Evolutionary conservation across 2,329 filamentous ascomycete species (phyloP).

Genomic region (Talaromyces sp.): DNA sequence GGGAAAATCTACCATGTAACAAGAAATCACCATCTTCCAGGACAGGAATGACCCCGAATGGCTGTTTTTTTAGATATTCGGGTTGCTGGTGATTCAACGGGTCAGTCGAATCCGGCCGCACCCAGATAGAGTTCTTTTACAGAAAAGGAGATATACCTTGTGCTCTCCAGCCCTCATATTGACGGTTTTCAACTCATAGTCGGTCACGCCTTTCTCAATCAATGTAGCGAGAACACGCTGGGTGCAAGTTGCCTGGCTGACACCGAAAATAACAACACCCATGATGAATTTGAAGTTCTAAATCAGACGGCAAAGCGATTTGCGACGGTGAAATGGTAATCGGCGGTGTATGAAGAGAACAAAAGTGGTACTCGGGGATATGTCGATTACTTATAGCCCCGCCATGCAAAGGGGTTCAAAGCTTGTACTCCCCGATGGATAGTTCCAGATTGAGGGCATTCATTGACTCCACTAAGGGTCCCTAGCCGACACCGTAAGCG

Average conservation of each 20-base stretch:
- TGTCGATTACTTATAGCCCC: neutral
- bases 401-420: neutral
- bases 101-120: neutral
- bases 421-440: neutral
- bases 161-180: slow-evolving; percentile 28
- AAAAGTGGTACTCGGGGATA: neutral
- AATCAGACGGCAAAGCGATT: neutral
- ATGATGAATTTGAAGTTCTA: slow-evolving; percentile 19
- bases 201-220: slow-evolving; percentile 28
- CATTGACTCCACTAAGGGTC: neutral
- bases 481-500: neutral
- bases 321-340: neutral
- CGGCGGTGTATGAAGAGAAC: neutral
- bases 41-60: slow-evolving; percentile 37
- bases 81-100: neutral
- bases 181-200: slow-evolving; percentile 27
- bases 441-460: neutral
- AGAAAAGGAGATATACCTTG: slow-evolving; percentile 18
- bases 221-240: slow-evolving; percentile 28
- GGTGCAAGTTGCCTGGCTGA: slow-evolving; percentile 24
- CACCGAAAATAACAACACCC: slow-evolving; percentile 33
- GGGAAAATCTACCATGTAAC: neutral
- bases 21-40: slow-evolving; percentile 31
- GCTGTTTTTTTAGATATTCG: slow-evolving; percentile 28
- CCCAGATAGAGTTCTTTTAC: neutral